phyloP scores from a whole-genome alignment of 345 rosid genomes.

The Syzygium aqueum region DNA sequence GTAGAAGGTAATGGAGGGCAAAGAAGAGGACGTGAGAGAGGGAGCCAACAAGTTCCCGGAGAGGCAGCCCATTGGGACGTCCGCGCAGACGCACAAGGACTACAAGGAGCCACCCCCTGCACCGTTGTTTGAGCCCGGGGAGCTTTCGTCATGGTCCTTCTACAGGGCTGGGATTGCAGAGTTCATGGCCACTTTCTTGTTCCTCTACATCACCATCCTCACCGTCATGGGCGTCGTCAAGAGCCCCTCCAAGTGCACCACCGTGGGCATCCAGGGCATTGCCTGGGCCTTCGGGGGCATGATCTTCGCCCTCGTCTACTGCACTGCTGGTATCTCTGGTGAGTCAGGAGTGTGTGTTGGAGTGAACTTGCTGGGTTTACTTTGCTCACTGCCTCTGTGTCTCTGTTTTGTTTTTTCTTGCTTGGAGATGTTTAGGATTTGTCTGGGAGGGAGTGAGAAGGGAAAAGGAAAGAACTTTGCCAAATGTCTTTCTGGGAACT shows the following conservation, averaged over 20 bases:
- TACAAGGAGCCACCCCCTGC: constrained; percentile 58
- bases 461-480: neutral
- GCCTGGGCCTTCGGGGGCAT: constrained; percentile 83
- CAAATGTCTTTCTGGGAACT: neutral
- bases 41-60: constrained; percentile 67
- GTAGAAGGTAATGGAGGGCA: constrained; percentile 38
- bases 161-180: constrained; percentile 72
- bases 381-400: neutral
- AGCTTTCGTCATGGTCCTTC: constrained; percentile 61
- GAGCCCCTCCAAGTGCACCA: constrained; percentile 22
- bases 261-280: constrained; percentile 68
- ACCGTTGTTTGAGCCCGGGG: constrained; percentile 55
- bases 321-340: constrained; percentile 77
- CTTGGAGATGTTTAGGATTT: neutral
- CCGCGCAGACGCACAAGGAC: constrained; percentile 46
- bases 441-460: neutral
- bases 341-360: neutral
- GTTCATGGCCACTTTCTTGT: constrained; percentile 56
- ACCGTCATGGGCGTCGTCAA: constrained; percentile 61
- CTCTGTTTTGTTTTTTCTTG: neutral
- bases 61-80: constrained; percentile 59
- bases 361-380: neutral
- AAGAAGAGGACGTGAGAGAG: constrained; percentile 57
- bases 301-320: constrained; percentile 78
- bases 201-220: constrained; percentile 52